Conservation (phyloP, 2,329 filamentous ascomycete species). For the Ascocoryne sarcoides region DNA sequence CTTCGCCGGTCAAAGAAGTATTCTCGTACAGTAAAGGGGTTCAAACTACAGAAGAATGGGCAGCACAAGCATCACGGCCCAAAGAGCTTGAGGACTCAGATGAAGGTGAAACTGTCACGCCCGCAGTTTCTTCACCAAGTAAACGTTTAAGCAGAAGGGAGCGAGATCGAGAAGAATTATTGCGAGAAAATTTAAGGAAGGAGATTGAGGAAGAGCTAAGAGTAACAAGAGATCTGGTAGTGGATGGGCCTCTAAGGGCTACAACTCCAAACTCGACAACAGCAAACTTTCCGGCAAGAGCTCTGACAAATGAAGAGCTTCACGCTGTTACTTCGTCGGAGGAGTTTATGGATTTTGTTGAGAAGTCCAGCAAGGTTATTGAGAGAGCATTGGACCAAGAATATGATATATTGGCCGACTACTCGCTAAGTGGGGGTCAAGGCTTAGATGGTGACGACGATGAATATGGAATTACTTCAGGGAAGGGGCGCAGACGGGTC, state of each 20-base stretch:
- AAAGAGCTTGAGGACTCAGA: constrained; percentile 51
- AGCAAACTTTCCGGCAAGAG: constrained; percentile 66
- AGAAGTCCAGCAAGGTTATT: constrained; percentile 92
- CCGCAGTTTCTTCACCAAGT: constrained; percentile 49
- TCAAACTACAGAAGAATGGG: constrained; percentile 76
- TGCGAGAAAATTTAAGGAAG: constrained; percentile 71
- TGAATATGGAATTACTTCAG: constrained; percentile 58
- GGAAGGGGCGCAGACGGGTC: constrained; percentile 64
- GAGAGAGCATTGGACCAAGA: constrained; percentile 91
- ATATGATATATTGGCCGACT: constrained; percentile 93
- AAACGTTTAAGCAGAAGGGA: constrained; percentile 74
- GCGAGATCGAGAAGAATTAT: constrained; percentile 77
- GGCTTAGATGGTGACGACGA: constrained; percentile 77
- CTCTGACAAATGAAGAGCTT: constrained; percentile 75
- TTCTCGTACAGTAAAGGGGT: constrained; percentile 97
- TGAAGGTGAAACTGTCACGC: constrained; percentile 54
- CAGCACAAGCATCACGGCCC: constrained; percentile 41
- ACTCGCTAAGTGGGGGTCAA: constrained; percentile 67
- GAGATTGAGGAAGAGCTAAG: constrained; percentile 92
- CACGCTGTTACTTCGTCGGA: constrained; percentile 84
- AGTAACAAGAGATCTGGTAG: constrained; percentile 54
- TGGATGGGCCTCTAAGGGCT: constrained; percentile 40
- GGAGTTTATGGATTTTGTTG: constrained; percentile 91
- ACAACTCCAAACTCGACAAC: constrained; percentile 33
- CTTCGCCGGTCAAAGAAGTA: constrained; percentile 69